Evolutionary conservation across 208 protist species (phyloP), one percentile per base, ranked within the genome.

Genomic region (Trichomonas gallinae): DNA sequence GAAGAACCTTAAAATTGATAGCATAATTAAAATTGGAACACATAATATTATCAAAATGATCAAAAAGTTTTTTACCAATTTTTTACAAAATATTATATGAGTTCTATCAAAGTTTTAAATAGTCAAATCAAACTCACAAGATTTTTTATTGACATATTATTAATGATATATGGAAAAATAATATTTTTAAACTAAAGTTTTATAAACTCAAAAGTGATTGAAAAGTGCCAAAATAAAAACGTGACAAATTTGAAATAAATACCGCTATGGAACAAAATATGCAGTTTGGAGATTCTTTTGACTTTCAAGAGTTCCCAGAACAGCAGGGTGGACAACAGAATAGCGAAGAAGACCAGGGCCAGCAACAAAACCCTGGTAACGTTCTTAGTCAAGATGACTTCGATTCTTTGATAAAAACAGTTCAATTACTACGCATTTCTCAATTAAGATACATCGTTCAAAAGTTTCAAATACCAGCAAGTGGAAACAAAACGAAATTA

Each of bases 401-500:
- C 46, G 87, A 93, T 51, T 48, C 87, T 26, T 44, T 93, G 34
- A 93, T 42, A 4, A 93, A 51, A 93, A 26, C 44, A 48, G 87
- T 93, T 93, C 87, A 93, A 58, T 31, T 93, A 17, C 44, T 93
- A 1, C 40, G 87, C 45, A 93, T 93, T 51, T 93, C 87, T 93
- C 87, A 93, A 51, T 26, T 93, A 17, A 42, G 87, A 38, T 93
- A 93, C 31, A 93, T 93, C 26, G 87, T 93, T 38, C 87, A 93
- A 51, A 93, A 93, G 31, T 93, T 58, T 38, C 10, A 4, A 13
- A 93, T 93, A 49, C 87, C 87, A 38, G 87, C 87, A 34, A 93
- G 87, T 40, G 87, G 87, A 93, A 93, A 93, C 15, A 93, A 93
- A 58, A 51, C 87, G 8, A 93, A 93, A 51, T 44, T 93, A 11